Conservation (phyloP, 73 alveolate genomes). For the Paramecium sexaurelia region DNA sequence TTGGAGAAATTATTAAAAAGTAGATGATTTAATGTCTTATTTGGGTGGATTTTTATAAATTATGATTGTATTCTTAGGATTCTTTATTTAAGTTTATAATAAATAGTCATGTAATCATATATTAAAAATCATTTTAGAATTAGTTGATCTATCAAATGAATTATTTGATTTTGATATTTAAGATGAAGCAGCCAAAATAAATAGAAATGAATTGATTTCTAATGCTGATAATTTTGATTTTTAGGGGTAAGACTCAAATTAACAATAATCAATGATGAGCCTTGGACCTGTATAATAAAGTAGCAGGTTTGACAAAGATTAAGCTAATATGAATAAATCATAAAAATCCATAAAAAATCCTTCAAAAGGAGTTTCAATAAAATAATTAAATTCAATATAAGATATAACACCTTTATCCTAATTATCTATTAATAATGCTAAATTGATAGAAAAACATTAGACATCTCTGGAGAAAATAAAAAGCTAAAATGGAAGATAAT, state of each 20-base stretch:
- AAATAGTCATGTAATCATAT: not conserved
- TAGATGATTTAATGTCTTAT: constrained; percentile 26
- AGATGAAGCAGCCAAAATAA: not conserved
- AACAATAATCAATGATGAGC: not conserved
- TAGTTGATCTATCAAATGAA: constrained; percentile 25
- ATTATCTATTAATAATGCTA: not conserved
- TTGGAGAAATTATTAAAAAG: not conserved
- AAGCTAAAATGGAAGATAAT: not conserved
- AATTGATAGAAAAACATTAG: constrained; percentile 2
- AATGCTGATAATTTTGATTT: not conserved
- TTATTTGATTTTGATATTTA: not conserved
- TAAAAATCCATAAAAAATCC: not conserved
- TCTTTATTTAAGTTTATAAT: constrained; percentile 5
- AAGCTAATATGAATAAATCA: constrained; percentile 2
- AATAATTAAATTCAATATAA: not conserved
- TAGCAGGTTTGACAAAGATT: not conserved
- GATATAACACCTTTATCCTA: not conserved
- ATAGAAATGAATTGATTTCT: not conserved
- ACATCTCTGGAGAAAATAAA: not conserved
- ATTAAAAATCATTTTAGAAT: not conserved
- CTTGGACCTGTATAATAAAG: not conserved
- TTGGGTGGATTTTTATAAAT: not conserved
- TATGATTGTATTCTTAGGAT: constrained; percentile 33
- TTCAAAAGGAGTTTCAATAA: not conserved
- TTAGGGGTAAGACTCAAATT: not conserved